Conservation (phyloP, 768 basidiomycete genomes). For the Tricholoma furcatifolium region DNA sequence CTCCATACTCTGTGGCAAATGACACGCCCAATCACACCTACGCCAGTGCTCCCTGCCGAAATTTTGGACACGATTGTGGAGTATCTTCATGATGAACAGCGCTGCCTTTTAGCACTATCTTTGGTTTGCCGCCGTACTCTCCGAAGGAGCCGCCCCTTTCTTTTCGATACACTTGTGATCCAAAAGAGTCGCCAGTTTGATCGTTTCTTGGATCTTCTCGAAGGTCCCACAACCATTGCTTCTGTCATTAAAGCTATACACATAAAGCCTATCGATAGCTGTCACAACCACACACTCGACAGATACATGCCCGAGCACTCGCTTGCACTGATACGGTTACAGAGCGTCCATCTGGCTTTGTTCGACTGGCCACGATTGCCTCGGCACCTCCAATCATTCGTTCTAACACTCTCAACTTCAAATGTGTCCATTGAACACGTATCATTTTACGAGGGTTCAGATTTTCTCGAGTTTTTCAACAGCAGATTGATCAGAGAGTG, state of each 20-base stretch:
- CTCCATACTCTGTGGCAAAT: no score
- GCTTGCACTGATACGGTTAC: background rate
- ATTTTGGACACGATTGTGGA: background rate
- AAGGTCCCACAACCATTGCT: slow-evolving; percentile 1
- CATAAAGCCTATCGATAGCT: background rate
- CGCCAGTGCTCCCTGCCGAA: background rate
- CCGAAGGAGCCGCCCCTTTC: background rate
- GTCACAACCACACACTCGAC: no score
- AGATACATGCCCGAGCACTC: background rate
- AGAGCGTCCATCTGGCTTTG: background rate
- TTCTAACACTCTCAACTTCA: background rate
- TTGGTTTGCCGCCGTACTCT: background rate
- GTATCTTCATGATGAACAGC: background rate
- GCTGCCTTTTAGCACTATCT: background rate
- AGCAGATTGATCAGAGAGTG: background rate
- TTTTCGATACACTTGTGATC: background rate
- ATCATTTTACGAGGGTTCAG: background rate
- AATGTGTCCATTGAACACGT: background rate
- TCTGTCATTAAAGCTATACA: background rate
- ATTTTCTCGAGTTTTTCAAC: background rate
- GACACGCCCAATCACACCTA: background rate
- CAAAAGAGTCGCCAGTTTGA: background rate
- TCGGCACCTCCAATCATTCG: background rate
- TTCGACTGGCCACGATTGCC: background rate
- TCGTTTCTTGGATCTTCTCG: background rate